phyloP scores from a whole-genome alignment of 202 grass and related monocot species.

The Schoenoplectus tabernaemontani region DNA sequence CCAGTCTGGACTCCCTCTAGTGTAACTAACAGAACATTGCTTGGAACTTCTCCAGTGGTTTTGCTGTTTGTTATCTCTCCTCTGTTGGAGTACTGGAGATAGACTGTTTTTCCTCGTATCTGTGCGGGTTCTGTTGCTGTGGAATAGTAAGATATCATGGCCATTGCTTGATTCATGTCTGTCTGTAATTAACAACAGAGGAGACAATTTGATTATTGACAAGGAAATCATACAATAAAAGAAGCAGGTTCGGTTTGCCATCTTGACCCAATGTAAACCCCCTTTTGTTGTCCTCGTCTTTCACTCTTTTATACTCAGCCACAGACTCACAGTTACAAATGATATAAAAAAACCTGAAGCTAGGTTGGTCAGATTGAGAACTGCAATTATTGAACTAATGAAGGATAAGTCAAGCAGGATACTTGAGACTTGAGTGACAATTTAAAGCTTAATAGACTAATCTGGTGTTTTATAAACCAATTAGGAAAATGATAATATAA shows the following conservation, averaged over 20 bases:
- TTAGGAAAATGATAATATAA: not conserved
- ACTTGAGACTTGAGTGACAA: not conserved
- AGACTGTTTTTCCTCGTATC: slow-evolving; percentile 94
- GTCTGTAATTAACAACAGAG: slow-evolving; percentile 35
- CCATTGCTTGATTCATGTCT: slow-evolving; percentile 86
- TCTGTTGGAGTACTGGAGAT: slow-evolving; percentile 98
- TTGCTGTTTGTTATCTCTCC: slow-evolving; percentile 89
- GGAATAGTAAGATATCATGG: slow-evolving; percentile 89
- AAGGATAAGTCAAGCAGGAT: not conserved
- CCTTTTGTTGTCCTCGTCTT: not conserved
- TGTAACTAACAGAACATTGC: slow-evolving; percentile 84
- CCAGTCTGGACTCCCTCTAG: slow-evolving; percentile 80
- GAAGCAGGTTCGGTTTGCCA: not conserved
- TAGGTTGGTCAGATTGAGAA: not conserved
- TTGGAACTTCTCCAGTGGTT: slow-evolving; percentile 52
- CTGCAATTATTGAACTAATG: not conserved
- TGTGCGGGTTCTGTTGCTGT: slow-evolving; percentile 86
- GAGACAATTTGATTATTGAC: not conserved
- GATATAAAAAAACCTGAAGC: too few relatives aligned
- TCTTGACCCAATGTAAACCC: not conserved
- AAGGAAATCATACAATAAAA: not conserved
- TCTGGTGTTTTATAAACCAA: not conserved
- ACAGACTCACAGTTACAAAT: too few relatives aligned
- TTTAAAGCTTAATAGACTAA: slow-evolving; percentile 6
- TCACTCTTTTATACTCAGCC: too few relatives aligned